Evolutionary conservation across 352 stramenopile species (phyloP).

Genomic region (Globisporangium irregulare): DNA sequence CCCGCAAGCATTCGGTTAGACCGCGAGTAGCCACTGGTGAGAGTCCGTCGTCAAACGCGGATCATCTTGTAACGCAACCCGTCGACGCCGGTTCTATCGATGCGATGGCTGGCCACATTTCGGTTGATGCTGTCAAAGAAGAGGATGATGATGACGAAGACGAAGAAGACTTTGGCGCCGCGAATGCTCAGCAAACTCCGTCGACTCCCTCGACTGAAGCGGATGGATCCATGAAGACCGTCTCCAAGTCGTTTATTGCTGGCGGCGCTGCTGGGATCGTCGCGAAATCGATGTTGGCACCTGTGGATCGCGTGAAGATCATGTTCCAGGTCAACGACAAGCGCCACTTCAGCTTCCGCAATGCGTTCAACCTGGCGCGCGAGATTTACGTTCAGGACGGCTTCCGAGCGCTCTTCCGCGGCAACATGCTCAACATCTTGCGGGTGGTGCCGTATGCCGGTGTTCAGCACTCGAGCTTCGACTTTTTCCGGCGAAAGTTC

Average conservation of each 20-base stretch:
- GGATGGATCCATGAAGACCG: conserved; percentile 48
- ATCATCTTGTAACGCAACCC: background rate
- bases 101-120: background rate
- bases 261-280: conserved; percentile 69
- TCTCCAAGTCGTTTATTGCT: conserved; percentile 83
- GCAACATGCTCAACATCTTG: conserved; percentile 79
- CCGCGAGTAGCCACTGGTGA: conserved; percentile 3
- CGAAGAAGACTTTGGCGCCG: background rate
- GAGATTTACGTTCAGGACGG: conserved; percentile 75
- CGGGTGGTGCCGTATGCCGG: conserved; percentile 77
- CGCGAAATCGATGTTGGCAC: conserved; percentile 72
- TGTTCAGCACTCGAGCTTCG: conserved; percentile 81
- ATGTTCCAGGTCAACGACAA: conserved; percentile 83
- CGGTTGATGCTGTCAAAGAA: background rate
- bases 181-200: background rate
- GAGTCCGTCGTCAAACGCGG: background rate
- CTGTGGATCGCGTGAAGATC: conserved; percentile 83
- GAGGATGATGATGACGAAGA: conserved; percentile 1
- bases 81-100: background rate
- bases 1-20: background rate
- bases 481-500: conserved; percentile 80
- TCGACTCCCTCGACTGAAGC: background rate
- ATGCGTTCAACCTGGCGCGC: conserved; percentile 50
- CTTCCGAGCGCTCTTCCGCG: conserved; percentile 64
- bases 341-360: conserved; percentile 69